Evolutionary conservation across 2,329 filamentous ascomycete genomes (phyloP).

Genomic region (Penicillium sp.): DNA sequence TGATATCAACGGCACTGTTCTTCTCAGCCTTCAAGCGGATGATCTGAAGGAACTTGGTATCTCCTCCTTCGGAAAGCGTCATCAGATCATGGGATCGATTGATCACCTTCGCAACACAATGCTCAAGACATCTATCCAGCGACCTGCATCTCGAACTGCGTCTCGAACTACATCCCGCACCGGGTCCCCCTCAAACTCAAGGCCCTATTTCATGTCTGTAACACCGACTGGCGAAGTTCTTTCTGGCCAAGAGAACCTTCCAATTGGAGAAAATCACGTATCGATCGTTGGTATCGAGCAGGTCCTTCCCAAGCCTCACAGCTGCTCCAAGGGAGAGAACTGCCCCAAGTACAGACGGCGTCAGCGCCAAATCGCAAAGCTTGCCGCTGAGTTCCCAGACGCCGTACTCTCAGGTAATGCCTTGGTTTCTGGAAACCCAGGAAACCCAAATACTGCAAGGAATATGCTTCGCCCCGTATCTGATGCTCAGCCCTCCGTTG

Average conservation of each 20-base stretch:
- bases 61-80: slow-evolving; percentile 66
- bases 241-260: slow-evolving; percentile 32
- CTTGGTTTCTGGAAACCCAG: slow-evolving; percentile 72
- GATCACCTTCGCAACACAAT: slow-evolving; percentile 32
- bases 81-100: slow-evolving; percentile 56
- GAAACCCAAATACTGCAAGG: slow-evolving; percentile 71
- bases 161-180: slow-evolving; percentile 15
- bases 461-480: slow-evolving; percentile 67
- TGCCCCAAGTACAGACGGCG: slow-evolving; percentile 81
- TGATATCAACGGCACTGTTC: slow-evolving; percentile 85
- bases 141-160: neutral
- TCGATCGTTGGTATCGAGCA: slow-evolving; percentile 94
- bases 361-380: slow-evolving; percentile 74
- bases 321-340: slow-evolving; percentile 83
- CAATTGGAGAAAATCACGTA: slow-evolving; percentile 62
- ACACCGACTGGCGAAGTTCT: slow-evolving; percentile 17
- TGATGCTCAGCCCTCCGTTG: slow-evolving; percentile 77
- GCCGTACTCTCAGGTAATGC: slow-evolving; percentile 58
- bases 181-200: slow-evolving; percentile 12
- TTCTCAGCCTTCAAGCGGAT: slow-evolving; percentile 90
- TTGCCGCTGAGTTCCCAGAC: slow-evolving; percentile 76
- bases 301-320: slow-evolving; percentile 84
- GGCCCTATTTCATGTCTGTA: slow-evolving; percentile 17
- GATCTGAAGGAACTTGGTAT: slow-evolving; percentile 70
- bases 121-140: neutral